phyloP scores from a whole-genome alignment of 1,284 basidiomycete species.

The Flammula alnicola region DNA sequence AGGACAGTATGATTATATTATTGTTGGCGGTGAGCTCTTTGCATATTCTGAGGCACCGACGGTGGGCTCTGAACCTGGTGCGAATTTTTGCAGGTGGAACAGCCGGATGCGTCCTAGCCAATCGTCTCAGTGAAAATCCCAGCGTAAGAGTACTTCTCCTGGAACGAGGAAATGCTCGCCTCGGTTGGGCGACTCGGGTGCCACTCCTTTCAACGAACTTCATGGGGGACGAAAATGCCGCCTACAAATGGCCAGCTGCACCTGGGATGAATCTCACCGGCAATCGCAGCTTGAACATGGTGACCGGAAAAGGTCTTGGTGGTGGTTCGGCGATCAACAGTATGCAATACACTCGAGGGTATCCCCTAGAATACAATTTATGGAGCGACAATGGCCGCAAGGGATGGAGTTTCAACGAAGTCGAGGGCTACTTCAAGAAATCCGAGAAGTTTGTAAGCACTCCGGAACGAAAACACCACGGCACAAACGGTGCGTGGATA shows the following conservation, averaged over 20 bases:
- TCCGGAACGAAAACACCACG: slow-evolving; percentile 3
- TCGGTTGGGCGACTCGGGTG: slow-evolving; percentile 1
- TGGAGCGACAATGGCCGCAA: slow-evolving; percentile 2
- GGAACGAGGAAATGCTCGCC: slow-evolving; percentile 1
- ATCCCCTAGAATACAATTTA: slow-evolving; percentile 5
- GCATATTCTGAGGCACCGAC: background rate
- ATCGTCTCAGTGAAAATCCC: slow-evolving; percentile 2
- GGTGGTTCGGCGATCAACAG: slow-evolving; percentile 5
- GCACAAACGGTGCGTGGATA: background rate
- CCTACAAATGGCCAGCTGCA: background rate
- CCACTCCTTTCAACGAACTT: slow-evolving; percentile 7
- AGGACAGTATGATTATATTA: slow-evolving; percentile 1
- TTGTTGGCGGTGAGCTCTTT: background rate
- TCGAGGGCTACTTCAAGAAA: slow-evolving; percentile 5
- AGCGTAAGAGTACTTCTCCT: slow-evolving; percentile 3
- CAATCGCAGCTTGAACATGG: background rate
- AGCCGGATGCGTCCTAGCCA: slow-evolving; percentile 2
- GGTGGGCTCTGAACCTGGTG: too few species aligned
- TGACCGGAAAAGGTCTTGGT: slow-evolving; percentile 6
- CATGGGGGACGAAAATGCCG: slow-evolving; percentile 4
- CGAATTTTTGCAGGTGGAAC: background rate
- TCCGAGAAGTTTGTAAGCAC: slow-evolving; percentile 1
- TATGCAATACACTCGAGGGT: slow-evolving; percentile 6
- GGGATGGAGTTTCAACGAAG: slow-evolving; percentile 4
- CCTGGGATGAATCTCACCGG: background rate